Evolutionary conservation across 1,284 basidiomycete genomes (phyloP).

Genomic region (Ganoderma boninense): DNA sequence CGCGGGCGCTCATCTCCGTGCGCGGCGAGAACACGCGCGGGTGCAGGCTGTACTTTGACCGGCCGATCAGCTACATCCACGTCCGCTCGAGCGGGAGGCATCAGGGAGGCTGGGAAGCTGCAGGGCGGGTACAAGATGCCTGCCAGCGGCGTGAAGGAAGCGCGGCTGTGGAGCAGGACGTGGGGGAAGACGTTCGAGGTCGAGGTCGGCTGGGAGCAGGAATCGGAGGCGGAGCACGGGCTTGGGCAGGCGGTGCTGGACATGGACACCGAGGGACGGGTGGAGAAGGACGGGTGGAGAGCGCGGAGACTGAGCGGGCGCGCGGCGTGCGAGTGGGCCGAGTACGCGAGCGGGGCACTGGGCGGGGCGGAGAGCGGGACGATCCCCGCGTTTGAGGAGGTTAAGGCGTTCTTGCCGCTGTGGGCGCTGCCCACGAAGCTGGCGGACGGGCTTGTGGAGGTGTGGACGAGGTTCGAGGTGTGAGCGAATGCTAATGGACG

Average conservation of each 20-base stretch:
- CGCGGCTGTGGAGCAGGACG: slow-evolving; percentile 74
- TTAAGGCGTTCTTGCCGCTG: slow-evolving; percentile 68
- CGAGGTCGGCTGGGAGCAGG: slow-evolving; percentile 57
- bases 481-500: slow-evolving; percentile 29
- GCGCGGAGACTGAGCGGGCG: slow-evolving; percentile 52
- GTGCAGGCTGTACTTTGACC: slow-evolving; percentile 70
- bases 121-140: slow-evolving; percentile 56
- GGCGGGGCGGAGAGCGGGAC: slow-evolving; percentile 50
- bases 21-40: slow-evolving; percentile 64
- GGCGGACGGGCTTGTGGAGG: slow-evolving; percentile 70
- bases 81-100: slow-evolving; percentile 35
- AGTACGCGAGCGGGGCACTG: slow-evolving; percentile 63
- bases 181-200: slow-evolving; percentile 71
- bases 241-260: neutral
- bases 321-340: slow-evolving; percentile 75
- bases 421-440: slow-evolving; percentile 73
- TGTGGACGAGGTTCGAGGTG: slow-evolving; percentile 54
- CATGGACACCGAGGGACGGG: neutral
- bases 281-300: neutral
- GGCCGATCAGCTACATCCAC: slow-evolving; percentile 52
- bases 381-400: slow-evolving; percentile 80
- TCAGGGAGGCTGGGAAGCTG: slow-evolving; percentile 45
- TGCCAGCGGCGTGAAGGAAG: slow-evolving; percentile 49
- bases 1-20: slow-evolving; percentile 48
- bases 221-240: slow-evolving; percentile 29